phyloP scores from a whole-genome alignment of 2,329 filamentous ascomycete genomes.

The Fusarium nurragi region DNA sequence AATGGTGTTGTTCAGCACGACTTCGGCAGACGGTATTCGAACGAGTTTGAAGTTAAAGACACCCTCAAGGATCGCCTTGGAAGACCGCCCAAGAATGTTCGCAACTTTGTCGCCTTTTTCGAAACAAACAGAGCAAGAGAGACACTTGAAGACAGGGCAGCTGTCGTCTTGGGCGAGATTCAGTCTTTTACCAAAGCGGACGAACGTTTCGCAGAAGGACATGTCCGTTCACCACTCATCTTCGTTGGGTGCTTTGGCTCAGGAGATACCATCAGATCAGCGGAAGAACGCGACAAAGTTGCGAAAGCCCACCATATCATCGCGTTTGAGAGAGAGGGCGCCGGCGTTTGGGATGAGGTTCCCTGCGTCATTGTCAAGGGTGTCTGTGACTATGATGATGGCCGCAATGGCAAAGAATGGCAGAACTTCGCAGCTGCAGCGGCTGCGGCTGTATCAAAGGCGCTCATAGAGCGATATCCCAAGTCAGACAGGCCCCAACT shows the following conservation, averaged over 20 bases:
- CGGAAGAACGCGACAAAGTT: conserved; percentile 48
- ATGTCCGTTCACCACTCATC: too few relatives aligned
- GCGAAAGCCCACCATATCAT: conserved; percentile 34
- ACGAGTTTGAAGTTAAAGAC: conserved; percentile 39
- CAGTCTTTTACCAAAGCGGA: neutral
- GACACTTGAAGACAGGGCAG: neutral
- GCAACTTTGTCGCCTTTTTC: neutral
- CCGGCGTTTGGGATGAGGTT: conserved; percentile 46
- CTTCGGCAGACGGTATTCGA: conserved; percentile 31
- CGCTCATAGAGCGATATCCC: conserved; percentile 7
- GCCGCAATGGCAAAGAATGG: conserved; percentile 45
- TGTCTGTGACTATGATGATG: conserved; percentile 48
- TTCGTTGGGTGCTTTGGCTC: conserved; percentile 53
- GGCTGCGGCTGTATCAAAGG: conserved; percentile 57
- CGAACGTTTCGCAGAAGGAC: too few relatives aligned
- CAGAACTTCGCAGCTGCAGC: conserved; percentile 52
- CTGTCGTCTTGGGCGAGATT: neutral
- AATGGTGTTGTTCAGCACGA: conserved; percentile 45
- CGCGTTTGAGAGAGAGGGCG: conserved; percentile 48
- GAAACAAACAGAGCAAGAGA: neutral
- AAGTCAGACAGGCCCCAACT: neutral
- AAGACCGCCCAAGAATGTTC: neutral
- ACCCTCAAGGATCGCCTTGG: conserved; percentile 38
- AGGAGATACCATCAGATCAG: conserved; percentile 51
- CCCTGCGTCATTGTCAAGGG: conserved; percentile 54